A percentile compares a stretch with the other conserved stretches of the same genome.
Conservation (phyloP, 2,329 filamentous ascomycete genomes). For the Fusarium ambrosium region DNA sequence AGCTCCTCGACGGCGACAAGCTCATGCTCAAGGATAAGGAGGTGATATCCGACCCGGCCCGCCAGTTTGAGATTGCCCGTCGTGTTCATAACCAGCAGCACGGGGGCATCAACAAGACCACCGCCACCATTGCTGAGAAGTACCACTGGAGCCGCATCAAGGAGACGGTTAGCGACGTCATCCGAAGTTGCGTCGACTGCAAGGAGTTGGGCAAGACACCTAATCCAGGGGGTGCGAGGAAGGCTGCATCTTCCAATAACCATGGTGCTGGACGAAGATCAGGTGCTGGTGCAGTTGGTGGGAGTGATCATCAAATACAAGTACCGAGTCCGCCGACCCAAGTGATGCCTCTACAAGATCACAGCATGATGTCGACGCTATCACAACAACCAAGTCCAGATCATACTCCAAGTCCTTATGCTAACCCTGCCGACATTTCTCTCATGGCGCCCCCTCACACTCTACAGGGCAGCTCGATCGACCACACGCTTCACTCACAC, state of each 20-base stretch:
- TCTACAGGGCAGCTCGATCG: slow-evolving; percentile 48
- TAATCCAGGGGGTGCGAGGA: slow-evolving; percentile 47
- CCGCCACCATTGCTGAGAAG: slow-evolving; percentile 90
- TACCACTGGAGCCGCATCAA: slow-evolving; percentile 99
- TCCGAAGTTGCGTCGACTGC: slow-evolving; percentile 91
- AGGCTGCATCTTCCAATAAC: slow-evolving; percentile 21
- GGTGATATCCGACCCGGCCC: slow-evolving; percentile 89
- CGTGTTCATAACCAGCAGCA: slow-evolving; percentile 81
- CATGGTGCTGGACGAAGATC: slow-evolving; percentile 17
- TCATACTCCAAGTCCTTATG: slow-evolving; percentile 57
- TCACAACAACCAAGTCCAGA: slow-evolving; percentile 43
- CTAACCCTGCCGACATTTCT: slow-evolving; percentile 64
- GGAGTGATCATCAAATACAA: slow-evolving; percentile 33
- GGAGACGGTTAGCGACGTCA: slow-evolving; percentile 94
- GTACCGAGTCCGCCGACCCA: slow-evolving; percentile 33
- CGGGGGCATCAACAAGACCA: slow-evolving; percentile 98
- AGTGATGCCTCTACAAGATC: slow-evolving; percentile 49
- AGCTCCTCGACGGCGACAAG: slow-evolving; percentile 81
- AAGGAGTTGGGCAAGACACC: slow-evolving; percentile 79
- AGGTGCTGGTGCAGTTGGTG: slow-evolving; percentile 10
- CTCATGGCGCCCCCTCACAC: slow-evolving; percentile 56
- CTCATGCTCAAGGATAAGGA: slow-evolving; percentile 98
- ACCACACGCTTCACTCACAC: slow-evolving; percentile 45
- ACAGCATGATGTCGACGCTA: slow-evolving; percentile 46
- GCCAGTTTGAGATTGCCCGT: slow-evolving; percentile 91